Evolutionary conservation across 306 rosid genomes (phyloP).

Genomic region (Astragalus membranaceus): DNA sequence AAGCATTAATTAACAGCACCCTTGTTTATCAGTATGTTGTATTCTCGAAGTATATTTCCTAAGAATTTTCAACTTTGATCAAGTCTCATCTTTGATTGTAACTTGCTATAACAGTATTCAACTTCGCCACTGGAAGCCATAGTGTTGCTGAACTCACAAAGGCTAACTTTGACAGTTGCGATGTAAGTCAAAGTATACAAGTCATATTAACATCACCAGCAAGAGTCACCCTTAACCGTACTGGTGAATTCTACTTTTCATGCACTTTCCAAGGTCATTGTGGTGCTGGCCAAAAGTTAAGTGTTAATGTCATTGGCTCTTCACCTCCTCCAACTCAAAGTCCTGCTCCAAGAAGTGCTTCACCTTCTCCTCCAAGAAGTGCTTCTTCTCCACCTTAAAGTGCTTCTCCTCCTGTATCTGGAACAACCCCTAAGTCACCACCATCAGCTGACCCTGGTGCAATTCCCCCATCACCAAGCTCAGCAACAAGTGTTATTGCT

Average conservation of each 20-base stretch:
- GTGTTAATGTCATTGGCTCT: background rate
- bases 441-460: background rate
- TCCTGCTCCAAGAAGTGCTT: background rate
- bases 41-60: too few species aligned
- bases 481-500: slow-evolving; percentile 17
- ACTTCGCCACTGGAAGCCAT: background rate
- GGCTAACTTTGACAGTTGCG: slow-evolving; percentile 16
- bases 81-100: background rate
- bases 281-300: slow-evolving; percentile 38
- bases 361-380: background rate
- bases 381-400: background rate
- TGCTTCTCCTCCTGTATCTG: too few species aligned
- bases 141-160: slow-evolving; percentile 8
- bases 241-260: slow-evolving; percentile 25
- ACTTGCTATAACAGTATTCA: slow-evolving; percentile 10
- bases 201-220: background rate
- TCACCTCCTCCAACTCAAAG: too few species aligned
- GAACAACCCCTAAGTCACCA: background rate
- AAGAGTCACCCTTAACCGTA: background rate
- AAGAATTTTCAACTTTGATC: too few species aligned
- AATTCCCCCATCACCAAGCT: slow-evolving; percentile 3
- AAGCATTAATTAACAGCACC: too few species aligned
- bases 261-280: slow-evolving; percentile 34
- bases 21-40: too few species aligned
- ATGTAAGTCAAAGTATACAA: background rate